Percentiles rank a stretch among this genome's conserved stretches.
These are phyloP conservation scores for Fusarium sp. DNA, from an alignment of 2,329 filamentous ascomycete species.

Conservation along the genomic window DNA sequence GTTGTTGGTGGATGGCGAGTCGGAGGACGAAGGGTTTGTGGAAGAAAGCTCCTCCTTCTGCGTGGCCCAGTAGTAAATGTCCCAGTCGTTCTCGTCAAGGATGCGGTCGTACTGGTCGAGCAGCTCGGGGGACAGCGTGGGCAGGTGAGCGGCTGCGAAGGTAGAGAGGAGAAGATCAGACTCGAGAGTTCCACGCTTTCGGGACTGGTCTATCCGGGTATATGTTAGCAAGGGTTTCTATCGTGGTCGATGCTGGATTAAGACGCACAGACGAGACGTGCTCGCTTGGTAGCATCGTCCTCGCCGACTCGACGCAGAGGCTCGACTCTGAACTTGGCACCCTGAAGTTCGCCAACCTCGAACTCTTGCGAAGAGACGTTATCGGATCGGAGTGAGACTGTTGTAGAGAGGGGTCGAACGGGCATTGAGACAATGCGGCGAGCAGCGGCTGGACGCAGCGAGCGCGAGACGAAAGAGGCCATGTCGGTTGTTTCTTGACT, in stretches of 20 bases:
- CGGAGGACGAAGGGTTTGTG: constrained; percentile 51
- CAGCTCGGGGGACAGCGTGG: constrained; percentile 77
- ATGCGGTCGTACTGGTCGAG: constrained; percentile 89
- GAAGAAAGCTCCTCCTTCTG: constrained; percentile 72
- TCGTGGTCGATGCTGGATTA: neutral
- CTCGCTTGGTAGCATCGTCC: constrained; percentile 86
- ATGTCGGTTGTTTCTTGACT: constrained; percentile 14
- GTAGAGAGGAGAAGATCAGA: constrained; percentile 96
- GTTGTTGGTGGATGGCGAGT: constrained; percentile 25
- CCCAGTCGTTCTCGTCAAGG: constrained; percentile 99
- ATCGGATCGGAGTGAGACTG: constrained; percentile 34
- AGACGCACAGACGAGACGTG: constrained; percentile 76
- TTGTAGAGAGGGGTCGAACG: constrained; percentile 40
- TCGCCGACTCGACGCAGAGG: constrained; percentile 88
- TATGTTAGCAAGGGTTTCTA: neutral
- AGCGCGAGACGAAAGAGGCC: constrained; percentile 42
- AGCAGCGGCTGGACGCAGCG: constrained; percentile 34
- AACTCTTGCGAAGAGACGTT: constrained; percentile 64
- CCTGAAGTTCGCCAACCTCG: constrained; percentile 87
- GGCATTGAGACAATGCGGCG: constrained; percentile 38
- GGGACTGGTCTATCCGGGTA: constrained; percentile 77
- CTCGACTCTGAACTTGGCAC: constrained; percentile 87
- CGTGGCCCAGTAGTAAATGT: constrained; percentile 99
- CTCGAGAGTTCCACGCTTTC: constrained; percentile 95
- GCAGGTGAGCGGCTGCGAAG: constrained; percentile 85